Conservation (phyloP, 2,329 filamentous ascomycete genomes). For the Sphaerostilbella broomeana region DNA sequence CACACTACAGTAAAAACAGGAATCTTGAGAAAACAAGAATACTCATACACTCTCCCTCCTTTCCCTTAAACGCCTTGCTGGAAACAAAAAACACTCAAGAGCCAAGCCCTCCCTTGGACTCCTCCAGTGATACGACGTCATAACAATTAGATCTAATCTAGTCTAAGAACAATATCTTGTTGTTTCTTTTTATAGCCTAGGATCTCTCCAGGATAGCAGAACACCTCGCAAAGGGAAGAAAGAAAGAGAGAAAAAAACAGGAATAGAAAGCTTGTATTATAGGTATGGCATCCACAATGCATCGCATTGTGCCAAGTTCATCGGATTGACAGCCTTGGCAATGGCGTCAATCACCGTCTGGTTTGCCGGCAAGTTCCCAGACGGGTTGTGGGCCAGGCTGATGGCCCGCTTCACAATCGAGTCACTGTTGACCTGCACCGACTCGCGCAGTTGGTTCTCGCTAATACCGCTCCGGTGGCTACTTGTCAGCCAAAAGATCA, state of each 20-base stretch:
- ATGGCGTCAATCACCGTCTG: slow-evolving; percentile 96
- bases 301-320: slow-evolving; percentile 82
- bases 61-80: slow-evolving; percentile 1
- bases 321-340: slow-evolving; percentile 85
- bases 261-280: slow-evolving; percentile 34
- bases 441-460: slow-evolving; percentile 66
- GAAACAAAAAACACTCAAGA: neutral
- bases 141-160: too few relatives aligned
- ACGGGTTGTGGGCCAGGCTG: slow-evolving; percentile 70
- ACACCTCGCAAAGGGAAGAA: neutral
- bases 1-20: too few relatives aligned
- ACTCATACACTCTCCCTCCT: neutral
- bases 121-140: too few relatives aligned
- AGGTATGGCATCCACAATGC: slow-evolving; percentile 97
- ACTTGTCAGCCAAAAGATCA: slow-evolving; percentile 92
- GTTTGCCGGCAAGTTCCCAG: slow-evolving; percentile 81
- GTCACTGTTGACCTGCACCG: slow-evolving; percentile 80
- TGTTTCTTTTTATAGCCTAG: too few relatives aligned
- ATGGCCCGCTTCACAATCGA: slow-evolving; percentile 86
- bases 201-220: too few relatives aligned
- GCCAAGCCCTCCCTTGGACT: neutral
- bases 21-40: too few relatives aligned
- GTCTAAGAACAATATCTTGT: too few relatives aligned
- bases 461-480: slow-evolving; percentile 53
- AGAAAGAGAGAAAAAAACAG: too few relatives aligned